Base-by-base conservation (phyloP, 352 stramenopile species). In the Phytopythium montanum region DNA sequence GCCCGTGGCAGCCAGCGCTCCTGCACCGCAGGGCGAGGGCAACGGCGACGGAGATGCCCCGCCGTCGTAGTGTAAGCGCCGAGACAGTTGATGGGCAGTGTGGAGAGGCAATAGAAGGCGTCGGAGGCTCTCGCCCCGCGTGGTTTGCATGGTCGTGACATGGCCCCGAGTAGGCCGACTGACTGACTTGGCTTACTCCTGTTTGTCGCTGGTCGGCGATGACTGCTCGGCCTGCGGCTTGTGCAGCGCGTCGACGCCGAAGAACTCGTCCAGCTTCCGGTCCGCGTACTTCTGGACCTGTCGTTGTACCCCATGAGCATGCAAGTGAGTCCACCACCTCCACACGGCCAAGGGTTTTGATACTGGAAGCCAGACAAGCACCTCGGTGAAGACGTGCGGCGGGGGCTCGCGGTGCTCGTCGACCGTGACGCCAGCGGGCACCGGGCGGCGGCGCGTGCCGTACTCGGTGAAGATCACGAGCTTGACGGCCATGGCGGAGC, bases 401-500 rank as follows among this genome's bases (percentile, higher is more conserved):
- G 87, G 81, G n/a, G 72, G 53, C 19, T 56, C 66, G 25, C 65
- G 63, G 0, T 75, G 74, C 46, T 73, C 75, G 66, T 75, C 93
- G 21, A 92, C 82, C 0, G 81, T 89, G 71, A 92, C 1, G 9
- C 14, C 52, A 2, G 31, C 33, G 13, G 70, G 56, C 8, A 49
- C 66, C n/a, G 63, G 61, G 1, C 78, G 76, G 45, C 75, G 75
- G 28, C 70, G 73, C 12, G 68, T 76, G 39, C 73, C 79, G 68
- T 78, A 95, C 29, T 94, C 85, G 1, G 87, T 95, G 72, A 95
- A 95, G 59, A 94, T 60, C 59, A 94, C 85, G 58, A 95, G 69
- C 68, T 95, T 95, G 54, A 73, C 60, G 36, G 81, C 79, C 82
- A 95, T 92, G 60, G 84, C 85, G 31, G 68, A 70, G 68, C 87